A percentile compares a stretch with the other conserved stretches of the same genome.
phyloP scores from a whole-genome alignment of 345 rosid genomes.

The Eucalyptus victrix region DNA sequence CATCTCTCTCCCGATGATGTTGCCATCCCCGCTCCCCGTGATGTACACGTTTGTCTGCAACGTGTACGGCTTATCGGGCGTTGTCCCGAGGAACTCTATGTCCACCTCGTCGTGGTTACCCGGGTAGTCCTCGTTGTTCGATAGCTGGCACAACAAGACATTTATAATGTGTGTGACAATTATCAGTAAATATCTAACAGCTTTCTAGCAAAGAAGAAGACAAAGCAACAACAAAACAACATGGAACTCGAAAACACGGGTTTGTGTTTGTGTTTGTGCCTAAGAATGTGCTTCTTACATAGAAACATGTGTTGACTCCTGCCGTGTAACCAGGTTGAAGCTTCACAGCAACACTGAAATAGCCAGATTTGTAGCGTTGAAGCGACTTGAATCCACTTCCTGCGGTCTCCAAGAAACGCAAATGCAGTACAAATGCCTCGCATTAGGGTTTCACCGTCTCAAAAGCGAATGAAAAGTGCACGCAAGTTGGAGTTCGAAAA shows the following conservation, averaged over 20 bases:
- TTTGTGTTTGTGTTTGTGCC: background rate
- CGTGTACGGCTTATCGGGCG: conserved; percentile 59
- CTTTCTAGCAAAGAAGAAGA: background rate
- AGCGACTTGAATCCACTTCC: conserved; percentile 93
- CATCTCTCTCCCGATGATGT: conserved; percentile 74
- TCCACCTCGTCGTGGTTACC: conserved; percentile 91
- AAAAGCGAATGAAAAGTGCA: background rate
- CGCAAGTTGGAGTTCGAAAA: background rate
- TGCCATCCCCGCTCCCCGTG: conserved; percentile 86
- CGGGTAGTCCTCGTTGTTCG: conserved; percentile 72
- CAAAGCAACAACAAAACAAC: background rate
- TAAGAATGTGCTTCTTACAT: conserved; percentile 22
- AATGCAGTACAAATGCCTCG: background rate
- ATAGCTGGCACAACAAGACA: conserved; percentile 31
- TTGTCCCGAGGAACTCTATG: conserved; percentile 86
- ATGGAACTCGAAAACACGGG: background rate
- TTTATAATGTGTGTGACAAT: background rate
- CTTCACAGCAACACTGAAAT: conserved; percentile 68
- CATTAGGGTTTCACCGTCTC: background rate
- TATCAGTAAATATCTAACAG: background rate
- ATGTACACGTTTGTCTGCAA: conserved; percentile 85
- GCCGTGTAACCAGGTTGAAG: conserved; percentile 92
- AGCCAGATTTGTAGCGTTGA: conserved; percentile 52
- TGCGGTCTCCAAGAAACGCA: conserved; percentile 1
- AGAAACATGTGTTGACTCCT: conserved; percentile 76